These are phyloP conservation scores for Adansonia grandidieri DNA, from an alignment of 441 rosid species.

Conservation along the genomic window DNA sequence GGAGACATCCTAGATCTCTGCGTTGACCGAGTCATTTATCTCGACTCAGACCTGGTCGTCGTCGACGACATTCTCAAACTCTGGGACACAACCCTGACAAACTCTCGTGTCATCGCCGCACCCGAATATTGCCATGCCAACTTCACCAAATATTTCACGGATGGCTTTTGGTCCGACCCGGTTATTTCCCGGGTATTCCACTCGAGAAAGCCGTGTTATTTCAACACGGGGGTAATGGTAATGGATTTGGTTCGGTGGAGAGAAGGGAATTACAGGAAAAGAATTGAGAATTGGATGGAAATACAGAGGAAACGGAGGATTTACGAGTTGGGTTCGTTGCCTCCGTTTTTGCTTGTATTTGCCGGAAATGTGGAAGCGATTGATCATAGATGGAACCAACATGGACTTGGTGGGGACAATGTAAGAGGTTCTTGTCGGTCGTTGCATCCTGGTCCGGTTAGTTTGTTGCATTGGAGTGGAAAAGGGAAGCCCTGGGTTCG, in stretches of 20 bases:
- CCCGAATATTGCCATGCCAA: slow-evolving; percentile 91
- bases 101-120: slow-evolving; percentile 77
- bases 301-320: slow-evolving; percentile 73
- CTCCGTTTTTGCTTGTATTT: slow-evolving; percentile 84
- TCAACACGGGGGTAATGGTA: slow-evolving; percentile 95
- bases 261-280: slow-evolving; percentile 65
- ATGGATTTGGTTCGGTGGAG: slow-evolving; percentile 89
- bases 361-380: slow-evolving; percentile 79
- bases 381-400: slow-evolving; percentile 92
- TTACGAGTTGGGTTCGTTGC: slow-evolving; percentile 87
- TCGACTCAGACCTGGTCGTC: slow-evolving; percentile 80
- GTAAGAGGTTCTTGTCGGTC: slow-evolving; percentile 82
- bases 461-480: slow-evolving; percentile 96
- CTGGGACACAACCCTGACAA: slow-evolving; percentile 61
- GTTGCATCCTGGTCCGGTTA: slow-evolving; percentile 82
- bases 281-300: slow-evolving; percentile 86
- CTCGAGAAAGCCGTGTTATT: slow-evolving; percentile 70
- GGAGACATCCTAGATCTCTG: slow-evolving; percentile 70
- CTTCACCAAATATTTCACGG: slow-evolving; percentile 80
- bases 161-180: slow-evolving; percentile 81
- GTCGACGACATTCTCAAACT: slow-evolving; percentile 81
- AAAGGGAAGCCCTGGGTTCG: slow-evolving; percentile 97
- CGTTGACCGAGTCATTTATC: slow-evolving; percentile 83
- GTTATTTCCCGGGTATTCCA: slow-evolving; percentile 51
- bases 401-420: slow-evolving; percentile 92